Evolutionary conservation across 2,329 filamentous ascomycete genomes (phyloP), one percentile per base, ranked within the genome.

Genomic region (Calcarisporium arbuscula): DNA sequence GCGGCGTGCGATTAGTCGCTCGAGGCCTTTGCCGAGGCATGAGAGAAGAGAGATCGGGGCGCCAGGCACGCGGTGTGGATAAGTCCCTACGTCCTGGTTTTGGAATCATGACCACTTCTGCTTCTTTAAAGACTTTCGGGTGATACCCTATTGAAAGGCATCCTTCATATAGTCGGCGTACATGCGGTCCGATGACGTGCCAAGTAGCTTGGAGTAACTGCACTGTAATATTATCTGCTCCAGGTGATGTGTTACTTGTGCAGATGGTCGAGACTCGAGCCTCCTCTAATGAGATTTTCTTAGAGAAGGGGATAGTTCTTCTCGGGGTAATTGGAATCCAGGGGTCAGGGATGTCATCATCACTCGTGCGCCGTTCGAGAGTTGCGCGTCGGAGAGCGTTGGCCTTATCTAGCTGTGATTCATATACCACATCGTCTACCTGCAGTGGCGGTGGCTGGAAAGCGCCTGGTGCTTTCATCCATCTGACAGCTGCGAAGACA

Each of bases 1-100:
- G 21, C 43, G 34, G 30, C 38, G 39, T 27, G 45, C 45, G 9
- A 54, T 38, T 5, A 54, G 30, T 12, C 45, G 36, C 35, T 54
- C 47, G 8, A 54, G 42, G 2, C 51, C 42, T 35, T 54, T 54
- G n/a, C 48, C 40, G 3, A 56, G 42, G 20, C 30, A 49, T 5
- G 41, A 49, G 6, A 52, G 45, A 11, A 54, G 43, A 30, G 47
- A 49, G 23, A 53, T 53, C n/a, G 5, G 40, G 46, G 10, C 45
- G 38, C 41, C 38, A 54, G 17, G 44, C 43, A n/a, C 38, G 28
- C 5, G 42, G 42, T 3, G 22, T 32, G 6, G 34, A 41, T 8
- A 44, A 38, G 34, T 52, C 36, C 32, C 44, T 38, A 12, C 43
- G 44, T 11, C 44, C 38, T 2, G 39, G 44, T 37, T 53, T 53